Base-by-base conservation (phyloP, 2,329 filamentous ascomycete genomes). In the Colletotrichum destructivum region DNA sequence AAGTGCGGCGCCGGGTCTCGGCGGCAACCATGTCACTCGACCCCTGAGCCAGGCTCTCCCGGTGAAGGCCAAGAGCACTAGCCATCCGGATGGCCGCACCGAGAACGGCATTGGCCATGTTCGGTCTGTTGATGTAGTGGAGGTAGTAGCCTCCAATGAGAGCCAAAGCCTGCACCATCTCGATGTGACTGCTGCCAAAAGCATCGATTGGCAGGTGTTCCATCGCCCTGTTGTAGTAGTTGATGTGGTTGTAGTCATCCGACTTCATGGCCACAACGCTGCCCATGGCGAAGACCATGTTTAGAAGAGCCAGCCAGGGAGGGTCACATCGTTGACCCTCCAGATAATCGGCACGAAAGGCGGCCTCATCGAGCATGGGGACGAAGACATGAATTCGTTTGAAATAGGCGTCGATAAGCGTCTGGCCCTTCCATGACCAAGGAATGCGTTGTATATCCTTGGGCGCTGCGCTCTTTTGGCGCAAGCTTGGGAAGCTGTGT, bases 281-380 rank as follows among this genome's bases (percentile, higher is more conserved):
- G 16, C 93, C 93, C 83, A 94, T 89, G 5, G 92, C 92, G 74
- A 94, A 92, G 5, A 95, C 92, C 83, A 93, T 93, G 78, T 95
- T 94, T 23, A 94, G 83, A 8, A 95, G 82, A 11, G 91, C 90
- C 21, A 94, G 85, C 93, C 93, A 95, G 23, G 91, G 87, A 1
- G 88, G 85, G 78, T 94, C 92, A 71, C 86, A 89, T 21, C 91
- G 85, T 74, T 89, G 88, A 13, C 84, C 79, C 13, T 77, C 69
- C 15, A 87, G 79, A 73, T 89, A 91, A n/a, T 87, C 87, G 3
- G 86, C 85, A 73, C 90, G 89, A 79, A 94, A 94, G 12, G 88
- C 86, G 21, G 88, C 88, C 79, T 94, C 92, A 75, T 95, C 92
- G 3, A 95, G 85, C 86, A 94, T 90, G 0, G 93, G 93, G 4